Evolutionary conservation across 2,329 filamentous ascomycete genomes (phyloP), one percentile per base, ranked within the genome.

Genomic region (Huntiella savannae): DNA sequence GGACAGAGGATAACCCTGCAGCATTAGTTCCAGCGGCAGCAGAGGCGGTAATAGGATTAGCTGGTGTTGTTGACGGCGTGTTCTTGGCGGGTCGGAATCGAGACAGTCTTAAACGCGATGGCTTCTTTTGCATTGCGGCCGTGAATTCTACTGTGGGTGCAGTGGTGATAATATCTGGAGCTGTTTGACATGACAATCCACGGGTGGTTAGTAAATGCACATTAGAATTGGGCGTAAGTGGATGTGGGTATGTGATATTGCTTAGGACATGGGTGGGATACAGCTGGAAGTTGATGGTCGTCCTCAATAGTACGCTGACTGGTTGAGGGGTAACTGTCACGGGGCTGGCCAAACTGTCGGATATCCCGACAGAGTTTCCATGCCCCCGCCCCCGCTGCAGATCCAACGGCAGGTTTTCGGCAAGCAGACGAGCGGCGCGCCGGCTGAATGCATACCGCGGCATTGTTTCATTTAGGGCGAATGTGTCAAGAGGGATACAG

Each of bases 101-200:
- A 17, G 69, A 64, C 15, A 77, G 61, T 54, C 66, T 70, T 51
- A 75, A 64, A 36, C 73, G 67, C 32, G 72, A 69, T 36, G 67
- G 60, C 53, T 71, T 75, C 58, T 72, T 77, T 42, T 66, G 70
- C 50, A 67, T 59, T 43, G 59, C 54, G 33, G 67, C 66, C 7
- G 22, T 28, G 15, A 75, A 58, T 44, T 81, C 73, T 53, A 77
- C 72, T 6, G 86, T 91, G 7, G 91, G 87, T 12, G 87, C 83
- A 8, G 88, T 96, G 43, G 82, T 94, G 60, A 96, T 91, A 58
- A 96, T 96, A 54, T 74, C 68, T 41, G 75, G 75, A 51, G 75
- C 75, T 79, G 54, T 40, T 12, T 42, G 41, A 10, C 22, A 28
- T 28, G 22, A 28, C 6, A 33, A 43, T 43, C 19, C 40, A 43